These are phyloP conservation scores for Torulaspora globosa DNA, from an alignment of 1,139 yeast genomes.

Conservation along the genomic window DNA sequence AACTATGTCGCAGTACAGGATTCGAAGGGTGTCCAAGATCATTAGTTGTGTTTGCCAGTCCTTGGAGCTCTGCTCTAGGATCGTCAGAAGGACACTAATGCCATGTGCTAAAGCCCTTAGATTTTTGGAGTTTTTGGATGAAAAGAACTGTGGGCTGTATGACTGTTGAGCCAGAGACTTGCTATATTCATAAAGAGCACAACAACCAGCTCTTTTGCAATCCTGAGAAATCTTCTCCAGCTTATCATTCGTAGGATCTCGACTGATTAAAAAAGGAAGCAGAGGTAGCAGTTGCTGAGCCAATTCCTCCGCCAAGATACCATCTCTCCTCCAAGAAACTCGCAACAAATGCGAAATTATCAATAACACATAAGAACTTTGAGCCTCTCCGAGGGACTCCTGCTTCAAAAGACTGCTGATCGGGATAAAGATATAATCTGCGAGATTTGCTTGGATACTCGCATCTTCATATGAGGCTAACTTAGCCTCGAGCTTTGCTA, in stretches of 20 bases:
- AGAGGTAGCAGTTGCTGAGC: constrained; percentile 51
- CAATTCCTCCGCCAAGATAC: constrained; percentile 40
- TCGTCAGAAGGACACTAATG: constrained; percentile 44
- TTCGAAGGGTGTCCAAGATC: constrained; percentile 39
- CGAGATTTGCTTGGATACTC: constrained; percentile 42
- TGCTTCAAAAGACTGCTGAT: constrained; percentile 49
- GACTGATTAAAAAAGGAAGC: constrained; percentile 43
- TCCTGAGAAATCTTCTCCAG: constrained; percentile 38
- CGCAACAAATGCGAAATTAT: constrained; percentile 42
- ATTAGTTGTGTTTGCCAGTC: constrained; percentile 37
- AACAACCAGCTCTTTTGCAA: constrained; percentile 43
- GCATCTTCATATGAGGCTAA: constrained; percentile 23
- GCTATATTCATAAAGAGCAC: constrained; percentile 32
- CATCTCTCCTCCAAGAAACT: constrained; percentile 46
- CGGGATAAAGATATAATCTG: constrained; percentile 63
- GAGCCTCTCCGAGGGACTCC: constrained; percentile 43
- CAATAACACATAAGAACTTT: constrained; percentile 43
- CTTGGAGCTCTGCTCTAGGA: constrained; percentile 31
- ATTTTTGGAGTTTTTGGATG: constrained; percentile 23
- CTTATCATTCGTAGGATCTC: constrained; percentile 24
- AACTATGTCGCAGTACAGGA: constrained; percentile 37
- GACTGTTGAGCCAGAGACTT: constrained; percentile 24
- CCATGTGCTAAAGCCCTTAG: constrained; percentile 48
- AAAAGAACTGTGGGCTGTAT: constrained; percentile 38
- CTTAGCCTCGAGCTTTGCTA: constrained; percentile 35